These are phyloP conservation scores for Ophiostoma angusticollis DNA, from an alignment of 2,329 filamentous ascomycete genomes.

Conservation along the genomic window DNA sequence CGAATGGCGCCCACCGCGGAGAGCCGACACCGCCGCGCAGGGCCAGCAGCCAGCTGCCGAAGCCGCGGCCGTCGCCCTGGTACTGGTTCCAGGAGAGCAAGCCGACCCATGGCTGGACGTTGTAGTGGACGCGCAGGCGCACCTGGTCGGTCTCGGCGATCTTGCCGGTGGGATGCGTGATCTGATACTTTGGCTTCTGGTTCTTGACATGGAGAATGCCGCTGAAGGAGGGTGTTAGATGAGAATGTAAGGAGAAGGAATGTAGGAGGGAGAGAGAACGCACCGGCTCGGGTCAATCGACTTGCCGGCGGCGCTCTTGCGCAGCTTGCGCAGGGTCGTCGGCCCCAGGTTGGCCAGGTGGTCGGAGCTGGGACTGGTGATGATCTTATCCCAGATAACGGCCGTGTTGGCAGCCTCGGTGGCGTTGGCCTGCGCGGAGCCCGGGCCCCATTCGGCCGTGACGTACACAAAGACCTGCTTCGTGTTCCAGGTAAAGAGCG, in stretches of 20 bases:
- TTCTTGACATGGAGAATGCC: constrained; percentile 68
- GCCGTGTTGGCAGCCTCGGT: constrained; percentile 48
- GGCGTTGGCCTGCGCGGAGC: constrained; percentile 17
- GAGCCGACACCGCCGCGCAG: constrained; percentile 8
- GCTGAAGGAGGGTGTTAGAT: constrained; percentile 23
- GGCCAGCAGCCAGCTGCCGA: constrained; percentile 7
- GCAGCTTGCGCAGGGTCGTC: constrained; percentile 48
- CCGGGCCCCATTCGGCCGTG: constrained; percentile 67
- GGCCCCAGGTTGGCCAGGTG: constrained; percentile 49
- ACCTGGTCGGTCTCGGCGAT: constrained; percentile 64
- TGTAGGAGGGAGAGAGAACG: constrained; percentile 11
- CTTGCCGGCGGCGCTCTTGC: constrained; percentile 46
- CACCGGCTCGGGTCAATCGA: constrained; percentile 45
- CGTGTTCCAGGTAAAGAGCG: constrained; percentile 98
- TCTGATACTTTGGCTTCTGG: constrained; percentile 91
- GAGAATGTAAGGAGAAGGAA: no score
- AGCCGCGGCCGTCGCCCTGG: constrained; percentile 30
- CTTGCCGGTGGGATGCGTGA: constrained; percentile 75
- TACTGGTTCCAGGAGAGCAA: constrained; percentile 67
- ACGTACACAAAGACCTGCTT: constrained; percentile 97
- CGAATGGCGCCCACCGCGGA: constrained; percentile 47
- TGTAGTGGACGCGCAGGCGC: constrained; percentile 75
- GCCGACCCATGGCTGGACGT: constrained; percentile 95
- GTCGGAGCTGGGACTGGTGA: constrained; percentile 58
- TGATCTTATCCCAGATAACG: constrained; percentile 93